These are phyloP conservation scores for Sparassis latifolia DNA, from an alignment of 1,284 basidiomycete species.

Conservation along the genomic window DNA sequence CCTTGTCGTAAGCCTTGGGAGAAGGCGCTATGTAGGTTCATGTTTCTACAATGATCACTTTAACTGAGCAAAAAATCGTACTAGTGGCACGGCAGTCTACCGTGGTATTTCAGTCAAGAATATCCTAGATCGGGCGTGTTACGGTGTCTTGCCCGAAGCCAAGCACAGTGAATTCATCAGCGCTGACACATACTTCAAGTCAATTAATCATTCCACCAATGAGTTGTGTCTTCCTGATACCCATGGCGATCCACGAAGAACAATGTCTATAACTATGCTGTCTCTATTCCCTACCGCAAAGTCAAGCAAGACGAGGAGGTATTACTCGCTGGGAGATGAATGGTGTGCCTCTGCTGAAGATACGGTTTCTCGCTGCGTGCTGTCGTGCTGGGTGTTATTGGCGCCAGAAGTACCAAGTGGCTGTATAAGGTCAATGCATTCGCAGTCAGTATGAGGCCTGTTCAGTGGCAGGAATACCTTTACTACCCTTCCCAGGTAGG, in stretches of 20 bases:
- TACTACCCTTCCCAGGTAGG: conserved; percentile 41
- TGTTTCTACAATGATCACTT: too few relatives aligned
- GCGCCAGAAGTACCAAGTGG: conserved; percentile 54
- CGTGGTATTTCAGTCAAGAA: conserved; percentile 49
- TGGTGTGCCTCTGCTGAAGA: conserved; percentile 43
- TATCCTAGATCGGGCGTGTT: conserved; percentile 46
- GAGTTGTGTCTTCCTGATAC: too few relatives aligned
- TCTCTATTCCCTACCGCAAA: conserved; percentile 48
- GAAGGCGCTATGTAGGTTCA: conserved; percentile 50
- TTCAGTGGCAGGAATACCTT: conserved; percentile 48
- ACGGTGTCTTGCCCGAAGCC: conserved; percentile 41
- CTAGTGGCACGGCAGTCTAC: conserved; percentile 29
- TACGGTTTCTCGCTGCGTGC: conserved; percentile 50
- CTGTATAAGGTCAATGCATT: conserved; percentile 48
- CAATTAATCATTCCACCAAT: too few relatives aligned
- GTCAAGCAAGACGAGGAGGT: conserved; percentile 45
- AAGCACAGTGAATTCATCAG: conserved; percentile 51
- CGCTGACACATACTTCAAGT: conserved; percentile 57
- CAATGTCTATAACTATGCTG: conserved; percentile 47
- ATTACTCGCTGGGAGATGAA: conserved; percentile 59
- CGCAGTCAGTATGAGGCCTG: conserved; percentile 41
- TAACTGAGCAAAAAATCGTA: too few relatives aligned
- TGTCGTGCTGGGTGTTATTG: conserved; percentile 52
- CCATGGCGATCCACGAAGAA: conserved; percentile 39
- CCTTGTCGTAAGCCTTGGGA: conserved; percentile 36